Conservation (phyloP, 2,329 filamentous ascomycete species). For the Pseudocercospora pini-densiflorae region DNA sequence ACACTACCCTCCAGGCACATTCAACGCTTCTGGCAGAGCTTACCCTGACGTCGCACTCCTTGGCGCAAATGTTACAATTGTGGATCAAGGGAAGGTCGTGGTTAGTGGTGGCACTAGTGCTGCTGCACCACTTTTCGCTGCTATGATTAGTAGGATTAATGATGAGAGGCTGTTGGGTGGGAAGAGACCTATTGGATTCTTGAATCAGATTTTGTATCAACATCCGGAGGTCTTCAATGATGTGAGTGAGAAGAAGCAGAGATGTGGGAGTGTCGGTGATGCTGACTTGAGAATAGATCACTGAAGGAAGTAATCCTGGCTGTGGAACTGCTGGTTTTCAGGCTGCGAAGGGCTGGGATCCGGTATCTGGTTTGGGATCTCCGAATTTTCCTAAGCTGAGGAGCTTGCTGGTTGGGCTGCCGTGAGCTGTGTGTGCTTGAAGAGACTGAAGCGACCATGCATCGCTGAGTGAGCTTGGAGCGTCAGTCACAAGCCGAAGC, state of each 20-base stretch:
- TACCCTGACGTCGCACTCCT: background rate
- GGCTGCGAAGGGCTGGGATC: background rate
- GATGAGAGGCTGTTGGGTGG: background rate
- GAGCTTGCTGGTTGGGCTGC: background rate
- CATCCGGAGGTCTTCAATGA: background rate
- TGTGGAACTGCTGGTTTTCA: background rate
- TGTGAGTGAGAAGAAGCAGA: background rate
- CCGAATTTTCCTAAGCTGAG: background rate
- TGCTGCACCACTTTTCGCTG: background rate
- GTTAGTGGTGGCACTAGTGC: background rate
- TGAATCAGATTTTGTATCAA: background rate
- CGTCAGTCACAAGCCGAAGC: no score
- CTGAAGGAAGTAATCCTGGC: background rate
- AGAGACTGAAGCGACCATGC: no score
- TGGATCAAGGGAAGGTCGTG: background rate
- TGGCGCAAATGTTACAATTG: background rate
- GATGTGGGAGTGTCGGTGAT: background rate
- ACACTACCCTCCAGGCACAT: background rate
- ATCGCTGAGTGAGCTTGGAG: no score
- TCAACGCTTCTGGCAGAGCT: background rate
- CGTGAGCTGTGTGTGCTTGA: background rate
- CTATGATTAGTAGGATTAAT: background rate
- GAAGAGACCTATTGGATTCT: background rate
- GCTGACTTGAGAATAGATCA: background rate
- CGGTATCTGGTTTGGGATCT: background rate